Conservation (phyloP, 345 rosid species). For the Ceriops decandra region DNA sequence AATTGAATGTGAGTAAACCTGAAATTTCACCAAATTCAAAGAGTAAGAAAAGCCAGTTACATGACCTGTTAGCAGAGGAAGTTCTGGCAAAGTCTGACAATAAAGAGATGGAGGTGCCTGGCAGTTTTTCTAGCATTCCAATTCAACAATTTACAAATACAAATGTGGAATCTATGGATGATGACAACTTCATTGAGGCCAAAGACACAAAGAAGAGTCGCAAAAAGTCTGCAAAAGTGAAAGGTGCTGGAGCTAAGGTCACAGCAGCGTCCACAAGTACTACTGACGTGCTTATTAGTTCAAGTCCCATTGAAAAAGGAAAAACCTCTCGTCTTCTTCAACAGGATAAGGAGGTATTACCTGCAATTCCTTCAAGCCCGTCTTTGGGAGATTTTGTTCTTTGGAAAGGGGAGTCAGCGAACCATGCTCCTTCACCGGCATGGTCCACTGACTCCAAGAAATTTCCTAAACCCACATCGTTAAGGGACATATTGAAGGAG, state of each 20-base stretch:
- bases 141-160: slow-evolving; percentile 25
- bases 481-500: slow-evolving; percentile 89
- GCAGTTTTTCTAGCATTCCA: slow-evolving; percentile 25
- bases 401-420: slow-evolving; percentile 70
- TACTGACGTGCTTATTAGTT: slow-evolving; percentile 45
- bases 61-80: slow-evolving; percentile 67
- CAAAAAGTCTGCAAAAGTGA: slow-evolving; percentile 84
- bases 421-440: slow-evolving; percentile 63
- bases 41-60: slow-evolving; percentile 65
- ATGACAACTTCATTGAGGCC: slow-evolving; percentile 78
- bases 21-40: slow-evolving; percentile 40
- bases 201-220: slow-evolving; percentile 85
- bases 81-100: slow-evolving; percentile 50
- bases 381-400: slow-evolving; percentile 95
- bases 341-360: slow-evolving; percentile 67
- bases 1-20: slow-evolving; percentile 34
- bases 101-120: slow-evolving; percentile 42
- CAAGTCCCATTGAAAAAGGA: slow-evolving; percentile 70
- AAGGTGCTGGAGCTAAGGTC: slow-evolving; percentile 51
- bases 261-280: slow-evolving; percentile 28
- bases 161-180: slow-evolving; percentile 45
- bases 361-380: slow-evolving; percentile 81
- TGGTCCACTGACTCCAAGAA: slow-evolving; percentile 81
- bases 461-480: slow-evolving; percentile 57
- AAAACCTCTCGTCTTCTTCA: slow-evolving; percentile 54